Base-by-base conservation (phyloP, 1,284 basidiomycete species). In the Rhizopogon parksii region DNA sequence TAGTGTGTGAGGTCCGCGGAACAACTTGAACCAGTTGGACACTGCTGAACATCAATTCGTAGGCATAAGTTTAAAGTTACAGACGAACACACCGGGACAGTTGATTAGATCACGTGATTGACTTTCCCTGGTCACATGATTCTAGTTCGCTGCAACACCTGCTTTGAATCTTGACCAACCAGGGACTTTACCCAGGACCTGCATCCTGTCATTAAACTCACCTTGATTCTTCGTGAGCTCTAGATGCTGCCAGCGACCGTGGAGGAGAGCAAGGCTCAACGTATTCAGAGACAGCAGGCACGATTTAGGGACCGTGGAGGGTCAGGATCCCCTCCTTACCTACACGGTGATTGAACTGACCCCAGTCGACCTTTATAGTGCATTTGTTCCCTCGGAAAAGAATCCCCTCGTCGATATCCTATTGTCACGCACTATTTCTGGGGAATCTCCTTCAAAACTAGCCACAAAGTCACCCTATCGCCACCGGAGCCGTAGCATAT, bases 281-380 rank as follows among this genome's bases (percentile, higher is more conserved):
- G 82, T 38, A 59, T 76, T 11, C 71, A 80, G 55, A 73, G 79
- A 36, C 79, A 77, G 52, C 78, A 83, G 56, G 71, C 79, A 36
- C 71, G 82, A 27, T 79, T 81, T 60, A 72, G 82, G 40, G 78
- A 82, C 63, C 74, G 82, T 47, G 82, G 82, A 54, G 82, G 81
- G 82, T 83, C 37, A 55, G 77, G 70, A 24, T 43, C 32, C 24
- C 38, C 36, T 36, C n/a, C 19, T 34, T 39, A 37, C 19, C 39
- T 24, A 15, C 6, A 47, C 21, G n/a, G 17, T 24, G 21, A 34
- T 25, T 17, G n/a, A 36, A 21, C 6, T 37, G 5, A 36, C 9
- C 34, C 15, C 14, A 15, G 35, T 19, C 11, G 24, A 25, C 12
- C 21, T 35, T 25, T 19, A 15, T 47, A 75, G 74, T 6, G 68